phyloP scores from a whole-genome alignment of 2,329 filamentous ascomycete species.

The Penicillium capsulatum region DNA sequence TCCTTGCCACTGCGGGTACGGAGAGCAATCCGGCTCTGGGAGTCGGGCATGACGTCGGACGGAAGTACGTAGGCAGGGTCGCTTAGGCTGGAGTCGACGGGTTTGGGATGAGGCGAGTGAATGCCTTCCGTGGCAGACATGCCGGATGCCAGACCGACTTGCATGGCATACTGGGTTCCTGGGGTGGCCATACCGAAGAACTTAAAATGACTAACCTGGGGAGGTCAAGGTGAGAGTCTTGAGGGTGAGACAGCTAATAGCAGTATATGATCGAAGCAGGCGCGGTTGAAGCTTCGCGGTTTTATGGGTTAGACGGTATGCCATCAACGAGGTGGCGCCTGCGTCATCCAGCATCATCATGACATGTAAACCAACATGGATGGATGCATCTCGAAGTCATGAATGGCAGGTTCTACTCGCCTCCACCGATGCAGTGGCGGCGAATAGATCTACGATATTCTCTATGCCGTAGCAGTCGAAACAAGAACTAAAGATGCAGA shows the following conservation, averaged over 20 bases:
- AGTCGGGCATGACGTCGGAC: conserved; percentile 15
- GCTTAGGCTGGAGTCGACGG: conserved; percentile 18
- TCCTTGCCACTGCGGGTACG: conserved; percentile 22
- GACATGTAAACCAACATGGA: background rate
- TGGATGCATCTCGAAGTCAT: background rate
- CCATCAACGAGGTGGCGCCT: background rate
- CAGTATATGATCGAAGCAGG: no score
- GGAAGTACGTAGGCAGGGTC: conserved; percentile 23
- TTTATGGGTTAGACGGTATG: no score
- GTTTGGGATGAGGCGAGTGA: conserved; percentile 16
- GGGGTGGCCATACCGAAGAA: conserved; percentile 4
- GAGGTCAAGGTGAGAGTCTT: no score
- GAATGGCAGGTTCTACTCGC: background rate
- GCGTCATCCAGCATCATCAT: conserved; percentile 1
- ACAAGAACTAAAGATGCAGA: no score
- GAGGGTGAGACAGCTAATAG: no score
- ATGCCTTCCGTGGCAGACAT: conserved; percentile 25
- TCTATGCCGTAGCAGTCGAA: no score
- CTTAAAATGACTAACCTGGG: no score
- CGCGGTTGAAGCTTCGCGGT: no score
- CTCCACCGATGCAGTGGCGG: no score
- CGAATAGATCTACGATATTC: no score
- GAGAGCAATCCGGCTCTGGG: conserved; percentile 20
- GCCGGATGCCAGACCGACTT: conserved; percentile 19
- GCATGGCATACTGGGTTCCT: conserved; percentile 23